Evolutionary conservation across 176 grass and related monocot species (phyloP).

Genomic region (Puya raimondii): DNA sequence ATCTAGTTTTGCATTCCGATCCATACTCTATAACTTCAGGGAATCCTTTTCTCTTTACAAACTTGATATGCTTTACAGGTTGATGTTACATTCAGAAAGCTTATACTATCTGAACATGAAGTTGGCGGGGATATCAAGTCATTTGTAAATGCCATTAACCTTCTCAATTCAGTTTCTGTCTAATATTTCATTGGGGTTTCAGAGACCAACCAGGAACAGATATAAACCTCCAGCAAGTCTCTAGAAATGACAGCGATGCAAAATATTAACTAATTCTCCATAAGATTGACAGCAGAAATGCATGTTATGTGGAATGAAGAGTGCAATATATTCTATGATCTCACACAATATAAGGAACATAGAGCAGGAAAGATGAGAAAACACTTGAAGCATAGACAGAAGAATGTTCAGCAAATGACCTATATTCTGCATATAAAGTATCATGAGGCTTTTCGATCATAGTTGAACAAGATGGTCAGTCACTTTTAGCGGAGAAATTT

Average conservation of each 20-base stretch:
- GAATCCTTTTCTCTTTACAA: not conserved
- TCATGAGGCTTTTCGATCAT: not conserved
- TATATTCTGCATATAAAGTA: slow-evolving; percentile 1
- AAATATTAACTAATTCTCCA: not conserved
- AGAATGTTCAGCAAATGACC: not conserved
- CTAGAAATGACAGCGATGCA: not conserved
- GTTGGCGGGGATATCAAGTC: not conserved
- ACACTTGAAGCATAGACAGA: not conserved
- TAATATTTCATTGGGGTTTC: too few relatives aligned
- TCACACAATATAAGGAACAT: not conserved
- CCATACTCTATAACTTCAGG: too few relatives aligned
- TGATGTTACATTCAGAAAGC: not conserved
- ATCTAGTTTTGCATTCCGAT: too few relatives aligned
- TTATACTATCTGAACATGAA: not conserved
- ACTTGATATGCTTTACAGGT: not conserved
- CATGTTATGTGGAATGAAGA: not conserved
- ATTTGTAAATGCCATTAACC: not conserved
- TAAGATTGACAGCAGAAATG: not conserved
- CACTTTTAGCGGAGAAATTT: not conserved
- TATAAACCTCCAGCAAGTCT: not conserved
- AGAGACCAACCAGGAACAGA: not conserved
- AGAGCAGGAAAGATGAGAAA: not conserved
- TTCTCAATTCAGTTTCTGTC: too few relatives aligned
- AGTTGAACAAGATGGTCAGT: not conserved
- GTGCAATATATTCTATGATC: not conserved